These are phyloP conservation scores for Allantophomopsis lycopodina DNA, from an alignment of 2,329 filamentous ascomycete genomes.

Conservation along the genomic window DNA sequence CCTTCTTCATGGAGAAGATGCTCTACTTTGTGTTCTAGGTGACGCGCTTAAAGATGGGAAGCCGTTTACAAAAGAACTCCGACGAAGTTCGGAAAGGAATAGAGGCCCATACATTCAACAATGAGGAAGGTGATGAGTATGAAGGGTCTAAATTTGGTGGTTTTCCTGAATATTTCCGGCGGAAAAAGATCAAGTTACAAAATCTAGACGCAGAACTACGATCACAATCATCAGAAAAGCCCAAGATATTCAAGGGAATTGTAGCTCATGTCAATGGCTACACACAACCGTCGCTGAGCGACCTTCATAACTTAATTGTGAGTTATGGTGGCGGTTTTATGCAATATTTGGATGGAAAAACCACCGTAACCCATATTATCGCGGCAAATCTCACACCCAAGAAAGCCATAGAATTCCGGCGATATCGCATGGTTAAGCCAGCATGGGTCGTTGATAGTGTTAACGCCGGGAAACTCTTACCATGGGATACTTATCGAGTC, in stretches of 20 bases:
- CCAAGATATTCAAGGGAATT: conserved; percentile 79
- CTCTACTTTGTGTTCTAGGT: no score
- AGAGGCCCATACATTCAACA: conserved; percentile 55
- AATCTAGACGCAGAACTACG: conserved; percentile 81
- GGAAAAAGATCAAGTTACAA: conserved; percentile 95
- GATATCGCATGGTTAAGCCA: conserved; percentile 86
- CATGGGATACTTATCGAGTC: conserved; percentile 77
- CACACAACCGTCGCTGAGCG: conserved; percentile 81
- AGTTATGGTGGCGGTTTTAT: conserved; percentile 88
- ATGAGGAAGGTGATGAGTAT: conserved; percentile 86
- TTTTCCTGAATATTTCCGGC: conserved; percentile 81
- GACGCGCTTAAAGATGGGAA: conserved; percentile 32
- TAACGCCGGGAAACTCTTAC: conserved; percentile 62
- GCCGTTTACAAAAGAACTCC: conserved; percentile 49
- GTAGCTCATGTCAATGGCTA: conserved; percentile 92
- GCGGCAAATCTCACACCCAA: conserved; percentile 83
- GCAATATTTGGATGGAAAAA: conserved; percentile 92
- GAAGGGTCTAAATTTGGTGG: conserved; percentile 75
- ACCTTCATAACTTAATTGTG: conserved; percentile 80
- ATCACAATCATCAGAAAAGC: conserved; percentile 52
- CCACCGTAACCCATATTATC: conserved; percentile 89
- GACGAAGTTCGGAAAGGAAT: conserved; percentile 46
- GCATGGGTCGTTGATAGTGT: conserved; percentile 91
- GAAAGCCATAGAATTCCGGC: conserved; percentile 77
- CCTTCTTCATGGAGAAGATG: no score